Conservation (phyloP, 768 basidiomycete species). For the Lentinula detonsa region DNA sequence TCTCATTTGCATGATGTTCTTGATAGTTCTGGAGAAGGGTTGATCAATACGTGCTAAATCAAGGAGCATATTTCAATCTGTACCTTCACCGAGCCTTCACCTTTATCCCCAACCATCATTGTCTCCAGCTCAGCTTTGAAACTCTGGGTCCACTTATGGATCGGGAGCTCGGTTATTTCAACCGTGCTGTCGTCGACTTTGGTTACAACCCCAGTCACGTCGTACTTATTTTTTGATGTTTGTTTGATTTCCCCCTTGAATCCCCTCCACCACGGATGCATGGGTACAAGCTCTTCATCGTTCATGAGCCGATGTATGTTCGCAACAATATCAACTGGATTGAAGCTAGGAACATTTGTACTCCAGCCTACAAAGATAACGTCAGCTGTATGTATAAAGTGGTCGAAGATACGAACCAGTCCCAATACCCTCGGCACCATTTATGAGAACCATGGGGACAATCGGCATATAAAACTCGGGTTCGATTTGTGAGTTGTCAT, state of each 20-base stretch:
- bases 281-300: slow-evolving; percentile 74
- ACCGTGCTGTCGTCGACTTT: slow-evolving; percentile 87
- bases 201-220: slow-evolving; percentile 63
- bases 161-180: slow-evolving; percentile 92
- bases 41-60: background rate
- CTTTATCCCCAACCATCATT: slow-evolving; percentile 80
- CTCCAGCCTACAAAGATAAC: slow-evolving; percentile 71
- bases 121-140: slow-evolving; percentile 91
- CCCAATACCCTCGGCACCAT: slow-evolving; percentile 96
- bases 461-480: slow-evolving; percentile 94
- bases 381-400: background rate
- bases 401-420: slow-evolving; percentile 55
- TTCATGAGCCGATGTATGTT: slow-evolving; percentile 86
- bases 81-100: slow-evolving; percentile 77
- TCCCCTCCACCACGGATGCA: slow-evolving; percentile 97
- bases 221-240: slow-evolving; percentile 79
- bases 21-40: slow-evolving; percentile 74
- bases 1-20: slow-evolving; percentile 91
- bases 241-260: slow-evolving; percentile 86
- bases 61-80: slow-evolving; percentile 1
- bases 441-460: slow-evolving; percentile 83
- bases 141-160: slow-evolving; percentile 89
- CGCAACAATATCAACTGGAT: slow-evolving; percentile 83
- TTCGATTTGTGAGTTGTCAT: slow-evolving; percentile 83
- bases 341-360: slow-evolving; percentile 86